Conservation (phyloP, 2,329 filamentous ascomycete genomes). For the Paramyrothecium roridum region DNA sequence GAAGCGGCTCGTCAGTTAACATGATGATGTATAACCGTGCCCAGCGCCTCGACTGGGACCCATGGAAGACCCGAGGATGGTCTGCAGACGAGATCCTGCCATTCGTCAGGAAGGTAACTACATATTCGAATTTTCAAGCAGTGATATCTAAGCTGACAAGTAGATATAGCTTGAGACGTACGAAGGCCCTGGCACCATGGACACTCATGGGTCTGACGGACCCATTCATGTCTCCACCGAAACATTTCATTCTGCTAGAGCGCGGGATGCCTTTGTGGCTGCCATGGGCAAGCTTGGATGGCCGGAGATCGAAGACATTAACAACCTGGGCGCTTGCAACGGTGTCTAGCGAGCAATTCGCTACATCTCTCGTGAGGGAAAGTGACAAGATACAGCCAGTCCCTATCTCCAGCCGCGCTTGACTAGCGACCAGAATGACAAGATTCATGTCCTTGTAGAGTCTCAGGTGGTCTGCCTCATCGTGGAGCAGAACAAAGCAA, state of each 20-base stretch:
- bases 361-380: slow-evolving; percentile 46
- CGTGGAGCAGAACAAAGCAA: slow-evolving; percentile 50
- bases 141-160: slow-evolving; percentile 3
- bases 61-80: slow-evolving; percentile 31
- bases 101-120: slow-evolving; percentile 19
- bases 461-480: slow-evolving; percentile 53
- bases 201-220: slow-evolving; percentile 49
- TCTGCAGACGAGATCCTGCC: slow-evolving; percentile 24
- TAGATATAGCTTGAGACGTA: slow-evolving; percentile 51
- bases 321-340: slow-evolving; percentile 41
- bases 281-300: slow-evolving; percentile 45
- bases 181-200: slow-evolving; percentile 39
- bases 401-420: slow-evolving; percentile 37
- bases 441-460: slow-evolving; percentile 57
- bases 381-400: slow-evolving; percentile 56
- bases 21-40: slow-evolving; percentile 28
- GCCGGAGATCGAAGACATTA: slow-evolving; percentile 49
- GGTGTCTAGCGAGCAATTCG: slow-evolving; percentile 22
- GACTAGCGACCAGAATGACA: slow-evolving; percentile 38
- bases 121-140: neutral
- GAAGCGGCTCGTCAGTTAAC: slow-evolving; percentile 28
- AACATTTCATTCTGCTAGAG: slow-evolving; percentile 33
- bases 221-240: slow-evolving; percentile 54
- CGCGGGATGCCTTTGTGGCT: slow-evolving; percentile 47
- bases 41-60: slow-evolving; percentile 26